A percentile compares a stretch with the other conserved stretches of the same genome.
phyloP scores from a whole-genome alignment of 2,329 filamentous ascomycete genomes.

The Claviceps sp. region DNA sequence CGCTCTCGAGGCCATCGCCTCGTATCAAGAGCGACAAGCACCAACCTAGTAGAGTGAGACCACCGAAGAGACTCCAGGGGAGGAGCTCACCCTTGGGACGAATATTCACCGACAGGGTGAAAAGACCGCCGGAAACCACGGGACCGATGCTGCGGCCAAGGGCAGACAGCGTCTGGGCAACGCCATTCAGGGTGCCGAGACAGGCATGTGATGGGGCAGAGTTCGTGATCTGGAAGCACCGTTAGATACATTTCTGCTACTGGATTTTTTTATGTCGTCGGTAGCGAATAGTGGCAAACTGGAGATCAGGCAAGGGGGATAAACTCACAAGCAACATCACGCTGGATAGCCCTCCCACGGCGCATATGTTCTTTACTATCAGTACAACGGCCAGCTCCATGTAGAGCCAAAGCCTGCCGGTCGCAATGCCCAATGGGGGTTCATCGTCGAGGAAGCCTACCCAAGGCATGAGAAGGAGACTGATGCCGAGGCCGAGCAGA shows the following conservation, averaged over 20 bases:
- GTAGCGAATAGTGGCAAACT: no score
- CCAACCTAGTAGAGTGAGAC: conserved; percentile 69
- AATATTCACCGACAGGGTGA: conserved; percentile 62
- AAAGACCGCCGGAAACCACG: conserved; percentile 75
- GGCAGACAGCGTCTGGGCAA: conserved; percentile 87
- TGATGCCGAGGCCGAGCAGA: conserved; percentile 64
- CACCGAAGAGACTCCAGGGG: conserved; percentile 79
- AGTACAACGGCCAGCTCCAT: conserved; percentile 67
- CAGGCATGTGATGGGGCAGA: conserved; percentile 75
- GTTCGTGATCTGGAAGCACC: conserved; percentile 62
- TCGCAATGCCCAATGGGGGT: conserved; percentile 42
- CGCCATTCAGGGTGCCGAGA: conserved; percentile 79
- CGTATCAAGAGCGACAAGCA: conserved; percentile 65
- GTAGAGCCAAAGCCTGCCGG: conserved; percentile 59
- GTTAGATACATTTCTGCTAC: background rate
- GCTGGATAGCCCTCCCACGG: conserved; percentile 80
- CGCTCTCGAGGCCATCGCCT: conserved; percentile 46
- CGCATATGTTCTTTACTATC: conserved; percentile 78
- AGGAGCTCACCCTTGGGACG: conserved; percentile 71
- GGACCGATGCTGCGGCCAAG: conserved; percentile 80
- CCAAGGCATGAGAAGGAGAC: conserved; percentile 81
- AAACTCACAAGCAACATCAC: conserved; percentile 72
- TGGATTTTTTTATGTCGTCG: background rate
- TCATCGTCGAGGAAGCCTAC: conserved; percentile 60
- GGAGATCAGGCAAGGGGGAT: background rate